Evolutionary conservation across 306 rosid species (phyloP).

Genomic region (Castanea mollissima): DNA sequence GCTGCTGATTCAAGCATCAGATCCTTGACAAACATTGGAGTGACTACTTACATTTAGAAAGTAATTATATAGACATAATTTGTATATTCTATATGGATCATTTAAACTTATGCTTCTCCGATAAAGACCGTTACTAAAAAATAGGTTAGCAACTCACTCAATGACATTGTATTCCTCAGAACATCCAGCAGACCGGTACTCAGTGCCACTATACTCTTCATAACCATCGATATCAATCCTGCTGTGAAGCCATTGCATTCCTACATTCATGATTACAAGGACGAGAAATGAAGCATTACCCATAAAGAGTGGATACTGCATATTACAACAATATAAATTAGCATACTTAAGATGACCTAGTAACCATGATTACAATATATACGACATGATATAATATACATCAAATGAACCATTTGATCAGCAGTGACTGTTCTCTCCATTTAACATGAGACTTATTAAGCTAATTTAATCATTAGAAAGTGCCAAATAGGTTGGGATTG

Average conservation of each 20-base stretch:
- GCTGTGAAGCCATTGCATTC: conserved; percentile 89
- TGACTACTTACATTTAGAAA: background rate
- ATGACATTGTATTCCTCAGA: conserved; percentile 75
- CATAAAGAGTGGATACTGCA: conserved; percentile 10
- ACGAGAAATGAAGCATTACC: background rate
- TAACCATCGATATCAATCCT: conserved; percentile 80
- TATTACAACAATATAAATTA: background rate
- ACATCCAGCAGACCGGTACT: conserved; percentile 93
- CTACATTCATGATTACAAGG: conserved; percentile 31
- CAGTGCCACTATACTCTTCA: conserved; percentile 85
- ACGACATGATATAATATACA: no score
- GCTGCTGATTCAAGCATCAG: background rate
- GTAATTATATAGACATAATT: conserved; percentile 4
- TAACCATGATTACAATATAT: background rate
- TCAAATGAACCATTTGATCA: background rate
- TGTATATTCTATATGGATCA: background rate
- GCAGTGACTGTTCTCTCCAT: no score
- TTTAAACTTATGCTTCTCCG: background rate
- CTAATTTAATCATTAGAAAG: background rate
- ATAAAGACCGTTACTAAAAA: conserved; percentile 7
- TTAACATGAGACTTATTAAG: background rate
- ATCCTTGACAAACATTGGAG: background rate
- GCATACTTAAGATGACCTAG: background rate
- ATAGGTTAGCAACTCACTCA: conserved; percentile 47
- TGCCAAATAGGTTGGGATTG: background rate